A percentile compares a stretch with the other conserved stretches of the same genome.
These are phyloP conservation scores for Aspergillus costaricaensis DNA, from an alignment of 2,329 filamentous ascomycete species.

Conservation along the genomic window DNA sequence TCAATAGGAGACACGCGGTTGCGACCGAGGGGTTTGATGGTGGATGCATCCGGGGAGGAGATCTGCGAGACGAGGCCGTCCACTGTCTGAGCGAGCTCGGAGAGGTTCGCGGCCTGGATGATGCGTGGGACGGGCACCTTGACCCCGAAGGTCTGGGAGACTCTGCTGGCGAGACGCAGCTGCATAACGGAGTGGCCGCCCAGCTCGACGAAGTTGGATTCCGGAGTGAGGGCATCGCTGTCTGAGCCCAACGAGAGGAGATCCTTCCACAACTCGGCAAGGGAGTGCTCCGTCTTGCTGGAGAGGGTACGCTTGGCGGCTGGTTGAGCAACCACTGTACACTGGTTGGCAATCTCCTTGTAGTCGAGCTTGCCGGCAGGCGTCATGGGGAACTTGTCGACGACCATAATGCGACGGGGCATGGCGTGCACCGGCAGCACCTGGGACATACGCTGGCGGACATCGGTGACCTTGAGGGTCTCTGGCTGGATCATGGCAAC, in stretches of 20 bases:
- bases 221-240: not conserved
- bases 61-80: not conserved
- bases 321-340: not conserved
- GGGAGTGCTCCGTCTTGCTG: too few relatives aligned
- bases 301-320: not conserved
- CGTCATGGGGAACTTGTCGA: conserved; percentile 10
- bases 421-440: conserved; percentile 9
- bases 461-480: not conserved
- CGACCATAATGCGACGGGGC: conserved; percentile 9
- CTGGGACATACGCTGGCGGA: conserved; percentile 2
- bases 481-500: conserved; percentile 5
- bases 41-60: too few relatives aligned
- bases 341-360: not conserved
- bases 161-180: conserved; percentile 13
- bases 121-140: not conserved
- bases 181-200: conserved; percentile 22
- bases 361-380: conserved; percentile 12
- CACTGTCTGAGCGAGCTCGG: not conserved
- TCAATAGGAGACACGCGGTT: not conserved
- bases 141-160: not conserved
- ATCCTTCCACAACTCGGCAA: conserved; percentile 1
- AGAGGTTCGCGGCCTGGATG: not conserved
- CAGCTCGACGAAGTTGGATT: conserved; percentile 14
- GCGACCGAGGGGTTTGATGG: not conserved
- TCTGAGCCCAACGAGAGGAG: conserved; percentile 1